A percentile compares a stretch with the other conserved stretches of the same genome.
Conservation (phyloP, 176 grass and related monocot genomes). For the Raddia distichophylla region DNA sequence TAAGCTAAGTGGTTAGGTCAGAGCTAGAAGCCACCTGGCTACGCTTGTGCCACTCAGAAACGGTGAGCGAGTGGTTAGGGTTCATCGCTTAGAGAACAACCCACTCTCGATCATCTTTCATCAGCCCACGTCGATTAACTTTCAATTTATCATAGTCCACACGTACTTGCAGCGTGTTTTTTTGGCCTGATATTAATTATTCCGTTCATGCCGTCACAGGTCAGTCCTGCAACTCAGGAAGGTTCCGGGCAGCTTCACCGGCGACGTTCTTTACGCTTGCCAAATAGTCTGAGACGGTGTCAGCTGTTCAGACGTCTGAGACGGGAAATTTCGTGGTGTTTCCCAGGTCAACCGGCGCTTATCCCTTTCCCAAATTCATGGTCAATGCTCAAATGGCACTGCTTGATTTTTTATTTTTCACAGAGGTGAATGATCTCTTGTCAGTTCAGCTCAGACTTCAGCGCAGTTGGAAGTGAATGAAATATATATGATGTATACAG, state of each 20-base stretch:
- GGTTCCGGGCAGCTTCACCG: slow-evolving; percentile 28
- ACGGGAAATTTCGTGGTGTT: background rate
- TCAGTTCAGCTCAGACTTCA: slow-evolving; percentile 15
- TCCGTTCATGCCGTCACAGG: background rate
- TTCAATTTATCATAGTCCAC: slow-evolving; percentile 16
- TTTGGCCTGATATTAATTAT: background rate
- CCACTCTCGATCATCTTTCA: background rate
- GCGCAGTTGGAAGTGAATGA: too few species aligned
- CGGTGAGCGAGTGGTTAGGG: background rate
- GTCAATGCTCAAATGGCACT: background rate
- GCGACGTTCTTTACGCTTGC: background rate
- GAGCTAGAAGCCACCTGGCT: background rate
- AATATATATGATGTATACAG: too few species aligned
- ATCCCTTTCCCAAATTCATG: background rate
- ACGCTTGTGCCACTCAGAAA: background rate
- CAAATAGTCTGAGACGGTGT: background rate
- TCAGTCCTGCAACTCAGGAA: background rate
- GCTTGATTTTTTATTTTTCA: slow-evolving; percentile 1
- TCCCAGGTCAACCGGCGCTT: slow-evolving; percentile 13
- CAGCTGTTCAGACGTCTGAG: slow-evolving; percentile 6
- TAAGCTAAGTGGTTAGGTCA: background rate
- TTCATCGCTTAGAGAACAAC: slow-evolving; percentile 9
- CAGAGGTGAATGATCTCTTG: background rate
- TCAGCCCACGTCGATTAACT: background rate
- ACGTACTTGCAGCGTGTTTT: slow-evolving; percentile 12